These are phyloP conservation scores for Penicillium sp. DNA, from an alignment of 2,329 filamentous ascomycete species.

Conservation along the genomic window DNA sequence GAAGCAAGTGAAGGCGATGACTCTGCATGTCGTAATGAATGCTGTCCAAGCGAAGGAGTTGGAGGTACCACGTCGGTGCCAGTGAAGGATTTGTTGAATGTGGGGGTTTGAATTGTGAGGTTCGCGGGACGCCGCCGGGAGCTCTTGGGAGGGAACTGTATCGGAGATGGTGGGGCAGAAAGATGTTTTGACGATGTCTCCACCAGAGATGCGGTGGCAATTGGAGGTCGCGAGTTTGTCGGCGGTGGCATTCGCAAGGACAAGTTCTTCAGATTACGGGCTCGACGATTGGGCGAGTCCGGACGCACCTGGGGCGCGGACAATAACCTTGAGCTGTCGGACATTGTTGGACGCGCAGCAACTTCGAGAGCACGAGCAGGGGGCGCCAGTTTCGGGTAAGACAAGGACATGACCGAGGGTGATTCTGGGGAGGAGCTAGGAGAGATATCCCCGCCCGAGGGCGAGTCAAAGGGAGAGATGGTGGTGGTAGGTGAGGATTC, in stretches of 20 bases:
- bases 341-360: slow-evolving; percentile 22
- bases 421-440: slow-evolving; percentile 93
- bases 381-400: slow-evolving; percentile 42
- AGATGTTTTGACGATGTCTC: slow-evolving; percentile 42
- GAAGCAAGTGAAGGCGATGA: slow-evolving; percentile 49
- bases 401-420: slow-evolving; percentile 67
- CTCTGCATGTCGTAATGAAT: slow-evolving; percentile 61
- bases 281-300: slow-evolving; percentile 40
- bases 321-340: slow-evolving; percentile 30
- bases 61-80: slow-evolving; percentile 56
- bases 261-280: slow-evolving; percentile 64
- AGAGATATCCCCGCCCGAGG: slow-evolving; percentile 83
- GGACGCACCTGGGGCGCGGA: slow-evolving; percentile 38
- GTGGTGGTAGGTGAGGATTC: slow-evolving; percentile 96
- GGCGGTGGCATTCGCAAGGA: slow-evolving; percentile 60
- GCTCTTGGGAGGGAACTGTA: slow-evolving; percentile 57
- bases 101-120: slow-evolving; percentile 59
- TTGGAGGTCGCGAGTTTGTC: slow-evolving; percentile 44
- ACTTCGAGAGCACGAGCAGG: slow-evolving; percentile 28
- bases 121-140: slow-evolving; percentile 59
- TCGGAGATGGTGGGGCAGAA: slow-evolving; percentile 57
- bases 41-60: slow-evolving; percentile 53
- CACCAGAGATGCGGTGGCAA: slow-evolving; percentile 50
- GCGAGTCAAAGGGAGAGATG: slow-evolving; percentile 87
- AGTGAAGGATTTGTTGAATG: slow-evolving; percentile 51